phyloP scores from a whole-genome alignment of 2,329 filamentous ascomycete genomes.

The Metarhizium rileyi region DNA sequence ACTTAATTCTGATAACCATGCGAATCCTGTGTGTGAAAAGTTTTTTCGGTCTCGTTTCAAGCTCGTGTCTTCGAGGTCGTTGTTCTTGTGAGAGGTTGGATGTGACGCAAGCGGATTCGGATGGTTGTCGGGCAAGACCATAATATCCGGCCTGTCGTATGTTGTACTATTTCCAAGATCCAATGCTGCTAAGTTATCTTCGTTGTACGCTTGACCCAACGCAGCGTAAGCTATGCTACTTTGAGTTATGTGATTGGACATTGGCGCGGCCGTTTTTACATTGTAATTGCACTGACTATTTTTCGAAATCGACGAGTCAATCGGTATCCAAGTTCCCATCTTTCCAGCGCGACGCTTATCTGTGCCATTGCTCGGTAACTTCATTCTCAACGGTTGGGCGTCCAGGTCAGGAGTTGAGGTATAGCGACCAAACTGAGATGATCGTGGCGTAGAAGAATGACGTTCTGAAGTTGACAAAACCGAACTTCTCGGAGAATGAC shows the following conservation, averaged over 20 bases:
- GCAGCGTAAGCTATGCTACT: constrained; percentile 34
- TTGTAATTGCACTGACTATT: constrained; percentile 40
- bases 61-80: constrained; percentile 12
- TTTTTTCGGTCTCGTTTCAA: constrained; percentile 1
- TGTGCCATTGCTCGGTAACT: constrained; percentile 13
- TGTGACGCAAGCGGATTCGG: constrained; percentile 47
- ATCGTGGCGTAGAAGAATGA: constrained; percentile 31
- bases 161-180: constrained; percentile 26
- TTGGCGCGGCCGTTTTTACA: not conserved
- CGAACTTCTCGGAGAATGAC: constrained; percentile 34
- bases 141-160: constrained; percentile 15
- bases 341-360: constrained; percentile 30
- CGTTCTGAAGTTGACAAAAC: constrained; percentile 36
- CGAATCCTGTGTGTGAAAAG: constrained; percentile 3
- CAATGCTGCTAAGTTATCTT: constrained; percentile 30
- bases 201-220: constrained; percentile 34
- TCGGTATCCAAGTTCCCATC: constrained; percentile 45
- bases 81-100: constrained; percentile 22
- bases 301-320: constrained; percentile 43
- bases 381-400: constrained; percentile 16
- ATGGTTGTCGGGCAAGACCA: constrained; percentile 19
- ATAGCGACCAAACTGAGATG: constrained; percentile 35
- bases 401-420: constrained; percentile 39
- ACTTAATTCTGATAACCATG: constrained; percentile 35
- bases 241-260: constrained; percentile 21